Evolutionary conservation across 2,329 filamentous ascomycete genomes (phyloP).

Genomic region (Domatiomyces globalis): DNA sequence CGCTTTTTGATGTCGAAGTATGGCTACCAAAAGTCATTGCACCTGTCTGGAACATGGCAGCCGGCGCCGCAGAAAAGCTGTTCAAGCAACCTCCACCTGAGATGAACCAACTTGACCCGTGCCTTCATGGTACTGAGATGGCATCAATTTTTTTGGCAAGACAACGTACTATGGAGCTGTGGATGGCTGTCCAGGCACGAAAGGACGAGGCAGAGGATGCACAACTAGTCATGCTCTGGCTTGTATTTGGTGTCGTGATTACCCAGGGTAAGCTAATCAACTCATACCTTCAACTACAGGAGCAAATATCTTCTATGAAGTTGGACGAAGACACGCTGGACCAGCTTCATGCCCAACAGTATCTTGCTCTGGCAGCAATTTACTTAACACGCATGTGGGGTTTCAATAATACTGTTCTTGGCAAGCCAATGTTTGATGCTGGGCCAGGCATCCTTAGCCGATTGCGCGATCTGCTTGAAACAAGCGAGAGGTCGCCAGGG

Average conservation of each 20-base stretch:
- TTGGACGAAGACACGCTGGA: background rate
- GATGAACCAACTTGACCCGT: background rate
- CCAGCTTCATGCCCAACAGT: conserved; percentile 5
- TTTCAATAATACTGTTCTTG: conserved; percentile 4
- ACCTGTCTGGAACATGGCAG: conserved; percentile 1
- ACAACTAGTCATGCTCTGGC: background rate
- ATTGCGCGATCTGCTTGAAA: background rate
- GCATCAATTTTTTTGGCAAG: background rate
- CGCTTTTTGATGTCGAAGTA: conserved; percentile 4
- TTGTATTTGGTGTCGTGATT: background rate
- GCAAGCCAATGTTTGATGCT: conserved; percentile 4
- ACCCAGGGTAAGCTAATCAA: background rate
- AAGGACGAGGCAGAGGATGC: background rate
- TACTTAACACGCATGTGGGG: conserved; percentile 1
- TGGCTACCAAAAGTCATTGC: conserved; percentile 2
- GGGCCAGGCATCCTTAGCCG: background rate
- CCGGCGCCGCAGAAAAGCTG: background rate
- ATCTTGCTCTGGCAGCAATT: conserved; percentile 5
- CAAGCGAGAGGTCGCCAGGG: background rate
- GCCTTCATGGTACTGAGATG: background rate
- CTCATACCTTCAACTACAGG: background rate
- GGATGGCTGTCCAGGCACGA: background rate
- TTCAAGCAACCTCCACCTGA: background rate
- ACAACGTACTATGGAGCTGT: background rate
- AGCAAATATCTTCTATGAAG: background rate